These are phyloP conservation scores for Beverwykella pulmonaria DNA, from an alignment of 495 filamentous ascomycete genomes.

Conservation along the genomic window DNA sequence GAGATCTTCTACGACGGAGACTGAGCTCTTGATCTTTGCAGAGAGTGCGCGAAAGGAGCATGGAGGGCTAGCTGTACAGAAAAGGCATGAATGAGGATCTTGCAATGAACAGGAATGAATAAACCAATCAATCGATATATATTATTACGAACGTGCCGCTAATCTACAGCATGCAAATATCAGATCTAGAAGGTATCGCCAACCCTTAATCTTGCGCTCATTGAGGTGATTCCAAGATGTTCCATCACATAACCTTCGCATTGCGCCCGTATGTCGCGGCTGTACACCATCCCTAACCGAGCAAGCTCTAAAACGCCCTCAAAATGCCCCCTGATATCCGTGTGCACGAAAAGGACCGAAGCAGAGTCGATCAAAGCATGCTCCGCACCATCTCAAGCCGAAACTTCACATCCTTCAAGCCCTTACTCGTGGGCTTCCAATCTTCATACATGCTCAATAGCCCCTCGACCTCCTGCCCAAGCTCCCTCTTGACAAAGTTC, in stretches of 20 bases:
- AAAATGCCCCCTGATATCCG: no score
- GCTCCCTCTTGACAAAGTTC: slow-evolving; percentile 79
- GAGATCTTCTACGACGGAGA: slow-evolving; percentile 73
- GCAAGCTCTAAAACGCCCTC: no score
- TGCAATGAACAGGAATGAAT: not conserved
- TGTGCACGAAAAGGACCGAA: no score
- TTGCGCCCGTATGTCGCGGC: no score
- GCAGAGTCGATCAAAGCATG: slow-evolving; percentile 69
- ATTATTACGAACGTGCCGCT: no score
- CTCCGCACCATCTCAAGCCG: slow-evolving; percentile 88
- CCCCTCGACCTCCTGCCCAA: slow-evolving; percentile 74
- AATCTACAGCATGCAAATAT: not conserved
- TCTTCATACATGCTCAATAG: slow-evolving; percentile 86
- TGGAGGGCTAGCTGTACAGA: no score
- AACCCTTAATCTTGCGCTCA: not conserved
- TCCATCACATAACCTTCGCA: no score
- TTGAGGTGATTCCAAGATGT: not conserved
- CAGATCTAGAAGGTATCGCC: not conserved
- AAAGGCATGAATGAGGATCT: not conserved
- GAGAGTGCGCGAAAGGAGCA: no score
- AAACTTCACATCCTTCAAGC: slow-evolving; percentile 94
- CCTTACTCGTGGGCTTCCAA: slow-evolving; percentile 88
- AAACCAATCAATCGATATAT: no score
- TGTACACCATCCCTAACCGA: not conserved
- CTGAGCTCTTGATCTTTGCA: slow-evolving; percentile 21